Evolutionary conservation across 768 basidiomycete genomes (phyloP).

Genomic region (Phaeolepiota aurea): DNA sequence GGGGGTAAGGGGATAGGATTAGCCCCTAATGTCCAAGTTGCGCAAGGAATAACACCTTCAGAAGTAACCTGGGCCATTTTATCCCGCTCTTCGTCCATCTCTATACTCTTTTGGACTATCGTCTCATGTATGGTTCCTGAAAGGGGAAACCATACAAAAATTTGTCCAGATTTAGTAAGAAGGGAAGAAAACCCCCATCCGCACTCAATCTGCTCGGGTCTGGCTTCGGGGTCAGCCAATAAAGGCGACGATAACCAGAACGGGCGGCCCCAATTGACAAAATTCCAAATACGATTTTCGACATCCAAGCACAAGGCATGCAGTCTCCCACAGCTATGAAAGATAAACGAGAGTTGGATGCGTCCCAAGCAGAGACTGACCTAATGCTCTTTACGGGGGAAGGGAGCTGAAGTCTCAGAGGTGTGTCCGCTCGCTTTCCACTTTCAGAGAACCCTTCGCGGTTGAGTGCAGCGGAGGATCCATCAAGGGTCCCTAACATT

Average conservation of each 20-base stretch:
- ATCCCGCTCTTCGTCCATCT: conserved; percentile 35
- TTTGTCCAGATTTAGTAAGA: conserved; percentile 63
- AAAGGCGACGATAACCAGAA: conserved; percentile 48
- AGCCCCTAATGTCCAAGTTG: conserved; percentile 44
- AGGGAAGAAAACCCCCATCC: conserved; percentile 78
- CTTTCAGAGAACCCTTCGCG: conserved; percentile 51
- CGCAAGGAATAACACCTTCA: conserved; percentile 47
- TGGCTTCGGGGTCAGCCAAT: conserved; percentile 33
- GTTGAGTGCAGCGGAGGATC: conserved; percentile 25
- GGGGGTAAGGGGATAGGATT: conserved; percentile 53
- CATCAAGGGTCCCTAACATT: conserved; percentile 52
- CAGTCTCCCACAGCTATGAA: conserved; percentile 63
- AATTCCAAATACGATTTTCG: conserved; percentile 59
- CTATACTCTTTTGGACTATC: conserved; percentile 28
- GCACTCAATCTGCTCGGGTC: conserved; percentile 57
- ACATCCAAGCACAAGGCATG: conserved; percentile 64
- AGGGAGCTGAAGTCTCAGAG: conserved; percentile 54
- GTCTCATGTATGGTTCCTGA: conserved; percentile 29
- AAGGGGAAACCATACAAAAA: conserved; percentile 71
- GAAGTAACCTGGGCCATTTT: conserved; percentile 24
- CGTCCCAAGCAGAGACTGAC: too few species aligned
- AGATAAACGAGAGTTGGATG: conserved; percentile 1
- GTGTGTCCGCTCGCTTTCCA: conserved; percentile 39
- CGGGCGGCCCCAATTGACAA: conserved; percentile 72
- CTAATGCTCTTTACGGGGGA: conserved; percentile 54